These are phyloP conservation scores for Excoecaria cochinchinensis DNA, from an alignment of 345 rosid genomes.

Conservation along the genomic window DNA sequence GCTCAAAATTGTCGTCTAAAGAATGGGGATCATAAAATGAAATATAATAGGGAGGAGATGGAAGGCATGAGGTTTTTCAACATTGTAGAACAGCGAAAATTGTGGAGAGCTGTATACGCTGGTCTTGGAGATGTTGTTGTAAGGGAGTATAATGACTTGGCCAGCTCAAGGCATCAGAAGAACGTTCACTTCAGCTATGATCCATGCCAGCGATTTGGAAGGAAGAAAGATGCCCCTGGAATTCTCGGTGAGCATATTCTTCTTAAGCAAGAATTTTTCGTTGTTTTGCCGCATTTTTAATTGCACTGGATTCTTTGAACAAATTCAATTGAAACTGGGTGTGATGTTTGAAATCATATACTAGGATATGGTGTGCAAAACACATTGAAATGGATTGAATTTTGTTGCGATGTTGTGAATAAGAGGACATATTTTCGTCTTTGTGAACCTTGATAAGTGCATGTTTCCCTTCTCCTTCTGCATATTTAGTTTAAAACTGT, in stretches of 20 bases:
- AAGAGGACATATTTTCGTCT: neutral
- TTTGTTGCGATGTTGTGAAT: constrained; percentile 3
- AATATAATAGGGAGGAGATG: constrained; percentile 64
- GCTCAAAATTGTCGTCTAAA: constrained; percentile 10
- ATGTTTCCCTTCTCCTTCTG: constrained; percentile 5
- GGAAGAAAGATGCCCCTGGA: constrained; percentile 27
- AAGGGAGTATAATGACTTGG: constrained; percentile 54
- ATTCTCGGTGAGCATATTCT: constrained; percentile 39
- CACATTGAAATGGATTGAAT: neutral
- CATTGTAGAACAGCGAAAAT: constrained; percentile 48
- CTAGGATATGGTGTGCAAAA: neutral
- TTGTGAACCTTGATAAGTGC: constrained; percentile 6
- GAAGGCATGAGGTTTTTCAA: constrained; percentile 68
- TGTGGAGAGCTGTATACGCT: constrained; percentile 58
- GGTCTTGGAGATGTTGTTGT: constrained; percentile 51
- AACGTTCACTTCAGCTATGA: constrained; percentile 27
- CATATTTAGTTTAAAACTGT: constrained; percentile 6
- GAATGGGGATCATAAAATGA: constrained; percentile 15
- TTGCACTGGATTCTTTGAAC: neutral
- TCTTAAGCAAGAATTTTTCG: neutral
- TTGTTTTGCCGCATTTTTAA: neutral
- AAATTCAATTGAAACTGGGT: neutral
- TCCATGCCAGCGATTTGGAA: constrained; percentile 19
- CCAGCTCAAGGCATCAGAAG: constrained; percentile 43
- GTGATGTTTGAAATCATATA: neutral